Conservation (phyloP, 2,329 filamentous ascomycete species). For the Colletotrichum endophyticum region DNA sequence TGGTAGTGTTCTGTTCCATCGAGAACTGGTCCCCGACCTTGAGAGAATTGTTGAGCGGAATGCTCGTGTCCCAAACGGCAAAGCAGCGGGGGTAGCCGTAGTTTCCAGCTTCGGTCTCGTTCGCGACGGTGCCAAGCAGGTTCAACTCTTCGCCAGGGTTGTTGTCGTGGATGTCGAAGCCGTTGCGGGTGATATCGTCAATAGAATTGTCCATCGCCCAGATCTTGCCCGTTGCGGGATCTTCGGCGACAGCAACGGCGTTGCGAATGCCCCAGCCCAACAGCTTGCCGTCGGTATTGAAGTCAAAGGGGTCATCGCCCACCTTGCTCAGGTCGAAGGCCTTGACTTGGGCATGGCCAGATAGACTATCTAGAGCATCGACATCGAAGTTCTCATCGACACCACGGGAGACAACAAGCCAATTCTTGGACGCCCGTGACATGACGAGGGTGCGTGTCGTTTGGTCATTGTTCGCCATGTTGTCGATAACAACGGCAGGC, state of each 20-base stretch:
- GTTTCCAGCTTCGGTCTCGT: slow-evolving; percentile 35
- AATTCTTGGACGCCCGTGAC: slow-evolving; percentile 56
- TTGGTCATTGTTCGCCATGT: slow-evolving; percentile 57
- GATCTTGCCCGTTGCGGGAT: slow-evolving; percentile 56
- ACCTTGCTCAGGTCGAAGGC: slow-evolving; percentile 50
- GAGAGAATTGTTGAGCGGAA: slow-evolving; percentile 46
- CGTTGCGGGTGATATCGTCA: slow-evolving; percentile 64
- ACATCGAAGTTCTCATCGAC: slow-evolving; percentile 67
- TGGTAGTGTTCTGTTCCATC: slow-evolving; percentile 33
- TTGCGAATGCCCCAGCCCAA: slow-evolving; percentile 76
- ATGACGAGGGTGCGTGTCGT: slow-evolving; percentile 71
- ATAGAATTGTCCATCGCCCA: slow-evolving; percentile 74
- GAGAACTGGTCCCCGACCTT: slow-evolving; percentile 56
- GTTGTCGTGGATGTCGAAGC: slow-evolving; percentile 66
- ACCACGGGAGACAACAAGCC: slow-evolving; percentile 70
- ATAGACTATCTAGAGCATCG: slow-evolving; percentile 51
- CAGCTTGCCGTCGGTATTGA: slow-evolving; percentile 50
- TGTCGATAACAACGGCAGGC: slow-evolving; percentile 60
- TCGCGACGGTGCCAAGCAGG: slow-evolving; percentile 65
- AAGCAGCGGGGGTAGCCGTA: slow-evolving; percentile 50
- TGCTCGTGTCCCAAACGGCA: slow-evolving; percentile 61
- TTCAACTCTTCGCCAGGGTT: slow-evolving; percentile 80
- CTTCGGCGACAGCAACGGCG: slow-evolving; percentile 72
- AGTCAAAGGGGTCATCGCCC: slow-evolving; percentile 43
- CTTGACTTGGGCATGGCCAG: slow-evolving; percentile 71